Base-by-base conservation (phyloP, 1,284 basidiomycete species). In the Abortiporus biennis region DNA sequence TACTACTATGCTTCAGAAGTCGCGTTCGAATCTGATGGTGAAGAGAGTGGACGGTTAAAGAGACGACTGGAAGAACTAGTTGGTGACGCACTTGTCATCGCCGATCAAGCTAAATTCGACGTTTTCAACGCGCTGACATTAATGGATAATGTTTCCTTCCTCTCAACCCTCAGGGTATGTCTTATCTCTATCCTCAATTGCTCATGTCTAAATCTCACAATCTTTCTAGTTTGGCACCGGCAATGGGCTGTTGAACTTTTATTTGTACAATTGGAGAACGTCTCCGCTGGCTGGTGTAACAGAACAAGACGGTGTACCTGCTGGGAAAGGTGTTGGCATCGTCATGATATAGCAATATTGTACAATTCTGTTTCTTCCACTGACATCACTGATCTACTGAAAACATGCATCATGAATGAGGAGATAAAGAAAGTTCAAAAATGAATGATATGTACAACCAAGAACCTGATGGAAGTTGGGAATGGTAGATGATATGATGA, bases 121-220 rank as follows among this genome's bases (percentile, higher is more conserved):
- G 96, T 99, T 6, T 82, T 99, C 64, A 99, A 99, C 63, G 91
- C 90, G 1, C 66, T 99, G 46, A 95, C 93, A 6, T 66, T 97
- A 46, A 91, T 98, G 84, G 96, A 99, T 63, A 99, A 97, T 62
- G 72, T 81, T 46, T 62, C 76, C 37, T 85, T 99, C 65, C 60
- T 99, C 42, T 65, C 78, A 24, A 89, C 95, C 45, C 74, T 92
- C 45, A 86, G 85, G 76, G 89, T 88, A 49, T 44, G 73, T 55
- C 30, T 38, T 36, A 41, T n/a, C 24, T n/a, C 36, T 23, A 12
- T 36, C 5, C n/a, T 3, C n/a, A 29, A 4, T 30, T 8, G 31
- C 6, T 36, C 37, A 29, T 20, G 12, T 16, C 8, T 13, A 6
- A 19, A 16, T 16, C 22, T 40, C 33, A 15, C 6, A 13, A 5